These are phyloP conservation scores for Trichosporon ovoides DNA, from an alignment of 1,284 basidiomycete species.

Conservation along the genomic window DNA sequence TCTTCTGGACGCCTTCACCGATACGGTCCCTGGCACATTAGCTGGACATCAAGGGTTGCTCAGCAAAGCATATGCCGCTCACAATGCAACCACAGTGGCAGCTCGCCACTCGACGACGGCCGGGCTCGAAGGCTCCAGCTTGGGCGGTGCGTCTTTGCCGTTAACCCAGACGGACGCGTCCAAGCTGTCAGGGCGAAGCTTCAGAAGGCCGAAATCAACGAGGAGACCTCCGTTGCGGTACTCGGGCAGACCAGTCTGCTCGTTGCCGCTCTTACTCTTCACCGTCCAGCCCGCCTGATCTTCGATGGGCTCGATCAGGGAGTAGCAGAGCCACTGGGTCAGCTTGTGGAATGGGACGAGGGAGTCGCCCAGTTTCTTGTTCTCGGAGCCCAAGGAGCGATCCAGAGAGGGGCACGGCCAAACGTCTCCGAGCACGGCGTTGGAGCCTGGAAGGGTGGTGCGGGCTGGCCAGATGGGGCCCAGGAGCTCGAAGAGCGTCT, in stretches of 20 bases:
- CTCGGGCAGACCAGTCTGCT: slow-evolving; percentile 51
- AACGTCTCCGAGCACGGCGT: slow-evolving; percentile 74
- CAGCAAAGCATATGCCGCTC: slow-evolving; percentile 40
- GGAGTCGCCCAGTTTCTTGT: slow-evolving; percentile 53
- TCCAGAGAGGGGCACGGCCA: slow-evolving; percentile 70
- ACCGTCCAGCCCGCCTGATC: slow-evolving; percentile 66
- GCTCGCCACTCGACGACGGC: slow-evolving; percentile 95
- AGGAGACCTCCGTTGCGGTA: slow-evolving; percentile 89
- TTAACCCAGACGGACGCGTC: slow-evolving; percentile 35
- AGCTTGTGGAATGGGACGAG: slow-evolving; percentile 94
- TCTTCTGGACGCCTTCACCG: slow-evolving; percentile 62
- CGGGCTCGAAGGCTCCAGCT: slow-evolving; percentile 65
- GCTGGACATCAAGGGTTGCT: not conserved
- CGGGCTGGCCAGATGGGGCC: slow-evolving; percentile 85
- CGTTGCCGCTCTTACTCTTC: slow-evolving; percentile 56
- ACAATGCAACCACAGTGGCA: slow-evolving; percentile 87
- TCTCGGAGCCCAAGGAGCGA: slow-evolving; percentile 19
- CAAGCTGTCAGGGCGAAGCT: slow-evolving; percentile 51
- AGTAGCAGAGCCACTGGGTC: slow-evolving; percentile 87
- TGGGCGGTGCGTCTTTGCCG: slow-evolving; percentile 51
- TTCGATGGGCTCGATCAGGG: slow-evolving; percentile 75
- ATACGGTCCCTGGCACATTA: slow-evolving; percentile 65
- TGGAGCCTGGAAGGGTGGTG: slow-evolving; percentile 55
- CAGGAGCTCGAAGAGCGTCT: slow-evolving; percentile 72
- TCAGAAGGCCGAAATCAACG: slow-evolving; percentile 73